Evolutionary conservation across 2,329 filamentous ascomycete species (phyloP).

Genomic region (Salinomyces thailandicus): DNA sequence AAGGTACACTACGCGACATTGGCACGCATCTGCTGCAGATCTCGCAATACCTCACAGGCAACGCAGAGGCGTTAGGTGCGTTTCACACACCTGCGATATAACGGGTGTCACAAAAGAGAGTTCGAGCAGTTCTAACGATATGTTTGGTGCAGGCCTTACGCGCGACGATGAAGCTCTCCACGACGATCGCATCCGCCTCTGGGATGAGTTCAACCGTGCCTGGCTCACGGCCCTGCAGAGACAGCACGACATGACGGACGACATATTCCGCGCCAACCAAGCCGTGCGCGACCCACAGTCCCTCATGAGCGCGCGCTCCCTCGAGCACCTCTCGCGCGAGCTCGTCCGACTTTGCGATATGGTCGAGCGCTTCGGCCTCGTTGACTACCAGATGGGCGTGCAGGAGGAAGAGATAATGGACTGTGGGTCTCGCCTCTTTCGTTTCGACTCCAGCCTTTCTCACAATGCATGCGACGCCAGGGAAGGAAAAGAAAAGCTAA

Average conservation of each 20-base stretch:
- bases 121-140: neutral
- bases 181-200: constrained; percentile 67
- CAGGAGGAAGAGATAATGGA: constrained; percentile 87
- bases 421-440: constrained; percentile 45
- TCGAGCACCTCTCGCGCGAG: constrained; percentile 73
- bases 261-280: constrained; percentile 49
- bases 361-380: constrained; percentile 81
- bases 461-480: too few relatives aligned
- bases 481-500: too few relatives aligned
- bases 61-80: constrained; percentile 57
- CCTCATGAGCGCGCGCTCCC: constrained; percentile 55
- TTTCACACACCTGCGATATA: neutral
- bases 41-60: constrained; percentile 56
- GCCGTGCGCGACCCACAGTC: constrained; percentile 47
- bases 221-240: constrained; percentile 78
- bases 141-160: constrained; percentile 55
- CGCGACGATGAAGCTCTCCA: constrained; percentile 71
- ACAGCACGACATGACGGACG: constrained; percentile 63
- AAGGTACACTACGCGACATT: constrained; percentile 51
- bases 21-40: constrained; percentile 49
- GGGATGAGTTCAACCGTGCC: constrained; percentile 89
- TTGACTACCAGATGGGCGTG: constrained; percentile 95
- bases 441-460: neutral
- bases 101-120: too few relatives aligned
- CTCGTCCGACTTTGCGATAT: constrained; percentile 73